phyloP scores from a whole-genome alignment of 2,329 filamentous ascomycete genomes.

The Mycocentrospora acerina region DNA sequence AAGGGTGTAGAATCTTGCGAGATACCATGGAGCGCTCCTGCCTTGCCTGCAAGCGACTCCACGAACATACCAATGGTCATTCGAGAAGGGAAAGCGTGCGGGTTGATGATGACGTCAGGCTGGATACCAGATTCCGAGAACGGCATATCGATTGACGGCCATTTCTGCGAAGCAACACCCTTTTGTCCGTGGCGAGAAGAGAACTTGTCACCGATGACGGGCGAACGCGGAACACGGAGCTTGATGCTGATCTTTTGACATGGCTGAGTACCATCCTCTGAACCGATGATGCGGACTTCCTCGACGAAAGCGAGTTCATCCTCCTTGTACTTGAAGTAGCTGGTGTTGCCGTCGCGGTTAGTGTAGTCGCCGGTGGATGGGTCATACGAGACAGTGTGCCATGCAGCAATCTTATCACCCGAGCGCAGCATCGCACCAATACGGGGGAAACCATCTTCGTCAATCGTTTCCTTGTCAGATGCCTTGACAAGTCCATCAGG shows the following conservation, averaged over 20 bases:
- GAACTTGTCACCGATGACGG: conserved; percentile 97
- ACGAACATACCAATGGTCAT: conserved; percentile 99
- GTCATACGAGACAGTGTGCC: conserved; percentile 83
- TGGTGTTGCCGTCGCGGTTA: conserved; percentile 82
- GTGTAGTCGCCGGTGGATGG: conserved; percentile 70
- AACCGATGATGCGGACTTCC: conserved; percentile 86
- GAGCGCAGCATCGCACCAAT: conserved; percentile 76
- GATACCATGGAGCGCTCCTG: conserved; percentile 90
- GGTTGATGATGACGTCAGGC: conserved; percentile 98
- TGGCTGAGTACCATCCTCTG: conserved; percentile 78
- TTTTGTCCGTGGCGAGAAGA: conserved; percentile 98
- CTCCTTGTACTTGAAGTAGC: conserved; percentile 94
- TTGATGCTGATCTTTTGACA: conserved; percentile 90
- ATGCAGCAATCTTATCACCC: conserved; percentile 84
- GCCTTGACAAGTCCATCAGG: conserved; percentile 72
- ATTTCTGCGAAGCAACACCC: conserved; percentile 94
- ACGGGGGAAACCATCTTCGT: conserved; percentile 82
- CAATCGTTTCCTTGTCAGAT: conserved; percentile 70
- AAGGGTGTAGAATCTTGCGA: conserved; percentile 96
- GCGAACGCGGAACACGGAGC: conserved; percentile 84
- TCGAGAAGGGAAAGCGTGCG: conserved; percentile 96
- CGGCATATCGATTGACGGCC: conserved; percentile 91
- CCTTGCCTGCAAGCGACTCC: conserved; percentile 93
- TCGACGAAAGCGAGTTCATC: conserved; percentile 85
- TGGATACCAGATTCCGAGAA: conserved; percentile 97